Evolutionary conservation across 75 land plant genomes (phyloP), one percentile per base, ranked within the genome.

Genomic region (Pinus tabuliformis): DNA sequence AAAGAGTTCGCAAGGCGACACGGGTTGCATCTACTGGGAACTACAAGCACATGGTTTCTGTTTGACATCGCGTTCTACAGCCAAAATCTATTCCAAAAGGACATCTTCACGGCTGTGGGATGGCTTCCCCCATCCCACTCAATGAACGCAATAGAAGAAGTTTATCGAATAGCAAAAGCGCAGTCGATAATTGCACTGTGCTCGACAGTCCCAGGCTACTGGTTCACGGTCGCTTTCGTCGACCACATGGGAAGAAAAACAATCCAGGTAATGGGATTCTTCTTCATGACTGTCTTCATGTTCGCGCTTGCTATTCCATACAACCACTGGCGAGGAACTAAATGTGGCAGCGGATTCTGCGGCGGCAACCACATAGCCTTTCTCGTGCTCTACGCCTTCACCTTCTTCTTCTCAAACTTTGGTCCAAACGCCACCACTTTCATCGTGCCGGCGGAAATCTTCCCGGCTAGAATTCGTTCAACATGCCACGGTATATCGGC

Each of bases 381-480:
- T 52, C 45, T 84, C 26, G 57, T 76, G 21, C 57, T 82, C 16
- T 84, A 82, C 57, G 59, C 81, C 85, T 15, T 84, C 5, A 84
- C 86, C 1, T 78, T 81, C 59, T 78, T 81, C 59, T 80, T 80
- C 15, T n/a, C 81, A 21, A 80, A 76, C 60, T 80, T 80, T 26
- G 80, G 80, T 15, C 82, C 73, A 16, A 82, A 83, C 75, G 36
- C 65, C 72, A 83, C 84, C 42, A 87, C 89, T 5, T 85, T 85
- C 78, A 78, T 87, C 75, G 88, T 87, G 49, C 88, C 89, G 72
- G 88, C 89, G 4, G 89, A 87, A 83, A 58, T 86, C 22, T 86
- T 86, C 78, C 88, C 88, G 54, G 88, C 88, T 30, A 70, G 87
- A 45, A 36, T 87, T 37, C 70, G 89, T 11, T 81, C 89, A 22